Conservation (phyloP, 2,329 filamentous ascomycete species). For the Didymellaceae sp. region DNA sequence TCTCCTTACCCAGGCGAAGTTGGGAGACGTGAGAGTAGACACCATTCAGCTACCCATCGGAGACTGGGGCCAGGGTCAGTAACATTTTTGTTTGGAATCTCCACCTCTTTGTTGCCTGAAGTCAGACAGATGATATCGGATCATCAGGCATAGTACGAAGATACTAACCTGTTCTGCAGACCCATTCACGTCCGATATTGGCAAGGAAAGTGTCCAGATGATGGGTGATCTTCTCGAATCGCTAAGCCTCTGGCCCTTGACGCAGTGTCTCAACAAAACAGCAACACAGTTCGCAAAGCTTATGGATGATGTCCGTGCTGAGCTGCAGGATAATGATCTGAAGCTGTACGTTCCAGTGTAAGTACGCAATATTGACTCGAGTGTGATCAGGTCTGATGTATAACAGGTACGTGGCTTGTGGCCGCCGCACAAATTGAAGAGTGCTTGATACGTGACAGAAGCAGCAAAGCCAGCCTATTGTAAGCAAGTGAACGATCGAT, state of each 20-base stretch:
- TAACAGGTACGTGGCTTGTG: constrained; percentile 42
- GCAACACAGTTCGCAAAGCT: constrained; percentile 38
- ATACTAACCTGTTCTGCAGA: constrained; percentile 26
- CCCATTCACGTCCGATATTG: constrained; percentile 37
- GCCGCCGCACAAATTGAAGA: constrained; percentile 30
- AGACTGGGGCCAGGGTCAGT: constrained; percentile 44
- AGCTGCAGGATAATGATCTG: constrained; percentile 38
- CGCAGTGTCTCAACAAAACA: constrained; percentile 40
- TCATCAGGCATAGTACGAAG: not conserved
- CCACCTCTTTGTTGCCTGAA: not conserved
- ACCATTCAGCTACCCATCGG: constrained; percentile 47
- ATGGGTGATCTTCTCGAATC: constrained; percentile 47
- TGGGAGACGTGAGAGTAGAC: constrained; percentile 39
- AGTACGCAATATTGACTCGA: constrained; percentile 14
- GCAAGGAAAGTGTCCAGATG: constrained; percentile 35
- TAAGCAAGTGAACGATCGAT: not conserved
- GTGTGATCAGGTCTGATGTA: constrained; percentile 18
- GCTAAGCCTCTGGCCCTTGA: constrained; percentile 47
- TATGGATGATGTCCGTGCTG: constrained; percentile 36
- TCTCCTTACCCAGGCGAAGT: constrained; percentile 39
- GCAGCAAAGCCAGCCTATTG: not conserved
- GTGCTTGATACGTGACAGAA: not conserved
- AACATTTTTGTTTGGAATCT: not conserved
- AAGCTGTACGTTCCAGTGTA: constrained; percentile 49
- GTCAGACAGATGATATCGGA: no score